These are phyloP conservation scores for Diaporthe capsici DNA, from an alignment of 2,329 filamentous ascomycete genomes.

Conservation along the genomic window DNA sequence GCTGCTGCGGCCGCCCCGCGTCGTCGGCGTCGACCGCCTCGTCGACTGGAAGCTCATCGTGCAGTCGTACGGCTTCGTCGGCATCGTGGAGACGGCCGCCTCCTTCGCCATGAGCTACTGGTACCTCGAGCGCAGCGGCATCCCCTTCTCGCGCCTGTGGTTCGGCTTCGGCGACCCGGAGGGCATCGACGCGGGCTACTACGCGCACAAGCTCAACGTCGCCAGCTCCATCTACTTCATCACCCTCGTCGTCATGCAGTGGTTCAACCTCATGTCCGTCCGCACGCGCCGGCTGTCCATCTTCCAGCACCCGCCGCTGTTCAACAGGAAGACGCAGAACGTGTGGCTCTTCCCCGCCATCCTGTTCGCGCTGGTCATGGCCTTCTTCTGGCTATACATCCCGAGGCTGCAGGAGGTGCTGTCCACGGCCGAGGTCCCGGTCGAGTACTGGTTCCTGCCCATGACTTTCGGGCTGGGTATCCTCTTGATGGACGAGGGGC, in stretches of 20 bases:
- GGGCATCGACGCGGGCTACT: constrained; percentile 66
- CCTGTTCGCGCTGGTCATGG: constrained; percentile 76
- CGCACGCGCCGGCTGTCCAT: constrained; percentile 76
- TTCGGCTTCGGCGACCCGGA: constrained; percentile 74
- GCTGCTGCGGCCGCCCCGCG: constrained; percentile 76
- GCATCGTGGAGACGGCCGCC: constrained; percentile 71
- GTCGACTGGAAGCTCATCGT: constrained; percentile 81
- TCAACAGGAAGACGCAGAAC: constrained; percentile 77
- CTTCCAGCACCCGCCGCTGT: constrained; percentile 79
- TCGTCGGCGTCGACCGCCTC: constrained; percentile 77
- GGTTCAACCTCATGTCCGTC: constrained; percentile 81
- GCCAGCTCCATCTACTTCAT: constrained; percentile 85
- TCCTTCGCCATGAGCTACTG: constrained; percentile 77
- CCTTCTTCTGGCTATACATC: constrained; percentile 79
- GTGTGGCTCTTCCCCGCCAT: constrained; percentile 79
- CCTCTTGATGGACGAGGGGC: constrained; percentile 74
- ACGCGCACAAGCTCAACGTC: constrained; percentile 69
- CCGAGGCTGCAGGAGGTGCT: constrained; percentile 74
- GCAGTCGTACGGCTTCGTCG: constrained; percentile 80
- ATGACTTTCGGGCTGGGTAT: constrained; percentile 78
- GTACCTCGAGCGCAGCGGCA: constrained; percentile 74
- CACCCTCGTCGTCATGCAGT: constrained; percentile 86
- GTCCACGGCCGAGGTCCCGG: constrained; percentile 73
- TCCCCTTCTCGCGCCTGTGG: constrained; percentile 76
- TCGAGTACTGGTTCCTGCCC: constrained; percentile 83